These are phyloP conservation scores for Escovopsis sp. DNA, from an alignment of 2,329 filamentous ascomycete species.

Conservation along the genomic window DNA sequence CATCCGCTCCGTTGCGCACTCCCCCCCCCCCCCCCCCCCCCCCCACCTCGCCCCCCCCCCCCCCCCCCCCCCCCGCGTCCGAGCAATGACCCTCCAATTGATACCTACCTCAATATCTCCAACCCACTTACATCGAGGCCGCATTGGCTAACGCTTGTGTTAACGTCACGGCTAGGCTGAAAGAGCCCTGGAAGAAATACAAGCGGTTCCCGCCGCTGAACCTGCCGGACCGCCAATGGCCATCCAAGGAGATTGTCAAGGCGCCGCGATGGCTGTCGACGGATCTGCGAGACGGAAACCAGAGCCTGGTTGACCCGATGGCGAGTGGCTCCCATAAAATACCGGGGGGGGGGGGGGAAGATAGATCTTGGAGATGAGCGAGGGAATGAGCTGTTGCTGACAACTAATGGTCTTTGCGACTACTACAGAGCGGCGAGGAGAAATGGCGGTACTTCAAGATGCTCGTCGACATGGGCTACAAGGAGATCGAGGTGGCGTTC, in stretches of 20 bases:
- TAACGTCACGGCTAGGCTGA: slow-evolving; percentile 37
- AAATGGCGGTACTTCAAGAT: slow-evolving; percentile 94
- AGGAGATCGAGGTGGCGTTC: slow-evolving; percentile 95
- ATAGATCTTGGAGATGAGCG: too few relatives aligned
- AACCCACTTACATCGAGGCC: too few relatives aligned
- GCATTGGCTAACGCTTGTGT: background rate
- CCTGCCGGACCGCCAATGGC: slow-evolving; percentile 67
- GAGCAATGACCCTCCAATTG: too few relatives aligned
- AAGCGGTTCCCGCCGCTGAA: slow-evolving; percentile 45
- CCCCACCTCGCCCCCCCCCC: too few relatives aligned
- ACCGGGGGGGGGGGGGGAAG: too few relatives aligned
- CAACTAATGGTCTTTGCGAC: background rate
- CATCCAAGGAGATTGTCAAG: slow-evolving; percentile 66
- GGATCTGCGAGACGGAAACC: slow-evolving; percentile 76
- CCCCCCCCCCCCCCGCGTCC: too few relatives aligned
- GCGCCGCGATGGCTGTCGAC: slow-evolving; percentile 84
- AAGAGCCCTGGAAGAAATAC: slow-evolving; percentile 67
- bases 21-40: too few relatives aligned
- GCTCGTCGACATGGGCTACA: slow-evolving; percentile 84
- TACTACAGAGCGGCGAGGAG: slow-evolving; percentile 67
- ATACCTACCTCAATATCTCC: too few relatives aligned
- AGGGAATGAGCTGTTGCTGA: background rate
- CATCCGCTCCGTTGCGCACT: background rate
- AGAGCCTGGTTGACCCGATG: slow-evolving; percentile 88
- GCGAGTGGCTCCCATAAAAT: slow-evolving; percentile 28